Evolutionary conservation across 148 eudicot species (phyloP).

Genomic region (Diospyros kaki): DNA sequence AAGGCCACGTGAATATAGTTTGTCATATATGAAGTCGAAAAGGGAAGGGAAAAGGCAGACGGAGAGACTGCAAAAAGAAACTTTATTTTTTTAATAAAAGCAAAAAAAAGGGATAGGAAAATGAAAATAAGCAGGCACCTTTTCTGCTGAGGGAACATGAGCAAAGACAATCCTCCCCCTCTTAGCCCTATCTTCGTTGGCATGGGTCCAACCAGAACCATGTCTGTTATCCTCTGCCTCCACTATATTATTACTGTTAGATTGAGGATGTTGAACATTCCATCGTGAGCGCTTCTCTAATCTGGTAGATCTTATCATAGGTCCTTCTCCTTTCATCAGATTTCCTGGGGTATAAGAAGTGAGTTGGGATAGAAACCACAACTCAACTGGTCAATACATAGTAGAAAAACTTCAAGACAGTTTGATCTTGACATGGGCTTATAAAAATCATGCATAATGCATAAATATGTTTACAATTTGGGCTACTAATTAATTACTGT

Average conservation of each 20-base stretch:
- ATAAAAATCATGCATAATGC: too few relatives aligned
- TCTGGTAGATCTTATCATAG: conserved; percentile 16
- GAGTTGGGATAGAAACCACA: not conserved
- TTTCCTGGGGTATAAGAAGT: conserved; percentile 19
- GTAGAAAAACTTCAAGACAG: too few relatives aligned
- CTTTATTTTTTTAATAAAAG: not conserved
- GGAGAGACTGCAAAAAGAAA: too few relatives aligned
- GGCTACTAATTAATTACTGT: too few relatives aligned
- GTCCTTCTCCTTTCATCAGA: conserved; percentile 24
- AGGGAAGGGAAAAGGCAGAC: too few relatives aligned
- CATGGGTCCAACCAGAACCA: conserved; percentile 11
- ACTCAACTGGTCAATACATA: too few relatives aligned
- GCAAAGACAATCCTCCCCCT: conserved; percentile 32
- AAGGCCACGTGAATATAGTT: too few relatives aligned
- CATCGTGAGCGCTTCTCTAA: conserved; percentile 30
- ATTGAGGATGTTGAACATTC: conserved; percentile 22
- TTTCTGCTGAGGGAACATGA: conserved; percentile 30
- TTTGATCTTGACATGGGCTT: too few relatives aligned
- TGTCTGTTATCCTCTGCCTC: conserved; percentile 36
- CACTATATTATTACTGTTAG: conserved; percentile 24
- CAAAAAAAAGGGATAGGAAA: not conserved
- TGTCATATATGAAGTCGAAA: too few relatives aligned
- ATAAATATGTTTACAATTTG: too few relatives aligned
- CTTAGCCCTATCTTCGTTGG: conserved; percentile 38
- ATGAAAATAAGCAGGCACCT: conserved; percentile 33